Evolutionary conservation across 1,284 basidiomycete species (phyloP).

Genomic region (Papiliotrema nemorosa): DNA sequence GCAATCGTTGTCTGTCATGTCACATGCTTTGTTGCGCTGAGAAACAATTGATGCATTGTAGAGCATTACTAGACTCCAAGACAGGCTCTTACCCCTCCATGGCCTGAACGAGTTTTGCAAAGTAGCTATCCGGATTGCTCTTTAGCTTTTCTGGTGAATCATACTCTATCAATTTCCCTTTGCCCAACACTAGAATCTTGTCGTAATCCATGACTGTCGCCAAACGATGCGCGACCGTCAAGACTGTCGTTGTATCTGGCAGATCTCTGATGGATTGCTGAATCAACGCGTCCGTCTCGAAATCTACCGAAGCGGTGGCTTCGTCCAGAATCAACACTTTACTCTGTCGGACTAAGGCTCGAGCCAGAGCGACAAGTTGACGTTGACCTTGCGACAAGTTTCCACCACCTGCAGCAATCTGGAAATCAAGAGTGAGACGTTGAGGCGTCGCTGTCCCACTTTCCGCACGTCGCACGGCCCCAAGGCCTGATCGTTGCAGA

Average conservation of each 20-base stretch:
- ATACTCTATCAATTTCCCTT: constrained; percentile 55
- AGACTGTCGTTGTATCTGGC: constrained; percentile 47
- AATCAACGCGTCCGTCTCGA: constrained; percentile 52
- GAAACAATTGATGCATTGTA: no score
- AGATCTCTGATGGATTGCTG: constrained; percentile 53
- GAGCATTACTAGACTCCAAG: no score
- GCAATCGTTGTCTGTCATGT: no score
- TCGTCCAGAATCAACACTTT: constrained; percentile 58
- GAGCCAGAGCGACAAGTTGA: constrained; percentile 59
- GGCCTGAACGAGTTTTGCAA: constrained; percentile 60
- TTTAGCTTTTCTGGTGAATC: constrained; percentile 62
- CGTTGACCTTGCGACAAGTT: constrained; percentile 70
- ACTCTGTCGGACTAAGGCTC: constrained; percentile 54
- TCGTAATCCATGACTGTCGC: constrained; percentile 55
- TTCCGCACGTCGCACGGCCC: constrained; percentile 20
- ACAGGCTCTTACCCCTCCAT: constrained; percentile 45
- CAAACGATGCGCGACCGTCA: constrained; percentile 52
- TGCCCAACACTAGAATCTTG: constrained; percentile 55
- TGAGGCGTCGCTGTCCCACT: constrained; percentile 34
- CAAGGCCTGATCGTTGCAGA: constrained; percentile 52
- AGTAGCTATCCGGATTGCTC: constrained; percentile 52
- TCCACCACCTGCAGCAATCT: constrained; percentile 52
- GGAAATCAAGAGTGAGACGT: constrained; percentile 46
- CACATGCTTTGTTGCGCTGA: no score
- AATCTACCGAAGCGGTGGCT: constrained; percentile 51